Evolutionary conservation across 2,329 filamentous ascomycete genomes (phyloP), one percentile per base, ranked within the genome.

Genomic region (Thermoascus crustaceus): DNA sequence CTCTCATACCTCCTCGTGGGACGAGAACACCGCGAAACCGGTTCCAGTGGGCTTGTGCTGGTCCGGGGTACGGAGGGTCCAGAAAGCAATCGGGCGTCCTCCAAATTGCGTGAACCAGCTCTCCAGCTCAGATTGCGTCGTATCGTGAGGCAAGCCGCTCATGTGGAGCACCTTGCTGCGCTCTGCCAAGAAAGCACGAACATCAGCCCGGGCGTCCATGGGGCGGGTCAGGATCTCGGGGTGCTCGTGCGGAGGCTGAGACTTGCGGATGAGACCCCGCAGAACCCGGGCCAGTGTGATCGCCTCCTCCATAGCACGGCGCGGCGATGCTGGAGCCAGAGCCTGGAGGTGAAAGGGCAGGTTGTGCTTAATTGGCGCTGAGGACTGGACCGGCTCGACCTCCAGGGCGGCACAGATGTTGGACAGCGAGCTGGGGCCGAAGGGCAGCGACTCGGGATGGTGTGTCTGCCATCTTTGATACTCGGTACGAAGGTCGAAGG

Each of bases 41-140:
- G 89, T 94, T 27, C 91, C 91, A 7, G 91, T 98, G n/a, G 91
- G 91, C 72, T 98, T 98, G 67, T 96, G 91, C 67, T 96, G 91
- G 64, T 98, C 91, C 3, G 91, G 91, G 9, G 91, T 98, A 43
- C 89, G 84, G 33, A 98, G 75, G 11, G 91, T 98, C 91, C 91
- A 98, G 68, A 98, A 98, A 13, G 91, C 91, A 66, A 98, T 98
- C 19, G 91, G 91, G 27, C 91, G 84, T 32, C 91, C 91, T 45
- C 91, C 91, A 58, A 94, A 98, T 64, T 98, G 91, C 19, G 91
- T 98, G 60, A 96, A 98, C 91, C 91, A 98, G 67, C 88, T 95
- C 69, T 98, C 91, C 16, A 98, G 75, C 68, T 98, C 91, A 3
- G 89, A 96, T 67, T 98, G 91, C 2, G 91, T 98, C 22, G 91